Conservation (phyloP, 2,329 filamentous ascomycete species). For the Pseudocercospora fijiensis region DNA sequence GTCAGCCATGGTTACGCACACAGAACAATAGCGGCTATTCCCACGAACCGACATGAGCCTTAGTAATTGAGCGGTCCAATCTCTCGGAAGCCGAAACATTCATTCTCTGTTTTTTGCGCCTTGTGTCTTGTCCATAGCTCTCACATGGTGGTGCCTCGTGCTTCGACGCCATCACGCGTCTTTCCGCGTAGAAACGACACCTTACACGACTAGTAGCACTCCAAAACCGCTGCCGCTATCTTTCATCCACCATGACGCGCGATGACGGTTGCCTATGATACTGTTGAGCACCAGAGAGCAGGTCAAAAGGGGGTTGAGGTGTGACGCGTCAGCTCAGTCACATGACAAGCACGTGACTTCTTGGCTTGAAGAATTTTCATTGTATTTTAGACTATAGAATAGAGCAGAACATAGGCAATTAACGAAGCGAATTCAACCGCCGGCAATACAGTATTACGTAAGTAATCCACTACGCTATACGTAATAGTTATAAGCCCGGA, state of each 20-base stretch:
- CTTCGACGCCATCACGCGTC: neutral
- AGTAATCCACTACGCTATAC: too few relatives aligned
- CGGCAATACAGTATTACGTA: too few relatives aligned
- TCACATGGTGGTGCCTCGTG: neutral
- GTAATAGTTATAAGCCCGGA: too few relatives aligned
- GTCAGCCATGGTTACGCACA: neutral
- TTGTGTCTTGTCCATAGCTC: neutral
- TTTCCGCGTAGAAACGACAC: neutral
- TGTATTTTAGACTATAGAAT: too few relatives aligned
- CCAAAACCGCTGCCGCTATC: neutral
- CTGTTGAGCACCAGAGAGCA: neutral
- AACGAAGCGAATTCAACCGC: too few relatives aligned
- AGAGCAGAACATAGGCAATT: too few relatives aligned
- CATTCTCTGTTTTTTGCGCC: neutral
- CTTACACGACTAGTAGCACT: neutral
- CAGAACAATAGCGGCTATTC: neutral
- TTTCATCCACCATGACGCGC: neutral
- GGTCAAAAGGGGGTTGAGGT: neutral
- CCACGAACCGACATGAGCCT: neutral
- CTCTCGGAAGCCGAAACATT: neutral
- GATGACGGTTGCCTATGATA: neutral
- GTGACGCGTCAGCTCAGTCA: too few relatives aligned
- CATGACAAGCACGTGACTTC: too few relatives aligned
- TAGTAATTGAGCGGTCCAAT: neutral
- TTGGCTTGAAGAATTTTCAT: too few relatives aligned